Conservation (phyloP, 805 yeast genomes). For the Candida multigemmis region DNA sequence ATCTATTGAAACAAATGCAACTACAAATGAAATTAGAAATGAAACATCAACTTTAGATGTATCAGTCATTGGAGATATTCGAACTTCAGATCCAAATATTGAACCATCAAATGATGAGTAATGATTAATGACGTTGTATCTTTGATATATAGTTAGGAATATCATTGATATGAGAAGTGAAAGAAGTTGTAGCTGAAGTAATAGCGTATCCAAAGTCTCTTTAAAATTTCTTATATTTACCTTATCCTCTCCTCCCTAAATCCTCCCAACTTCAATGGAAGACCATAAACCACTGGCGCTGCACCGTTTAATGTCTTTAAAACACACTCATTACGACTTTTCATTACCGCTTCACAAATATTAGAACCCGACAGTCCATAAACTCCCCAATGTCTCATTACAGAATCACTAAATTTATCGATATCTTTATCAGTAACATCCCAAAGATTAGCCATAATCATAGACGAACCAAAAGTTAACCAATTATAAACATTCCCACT, state of each 20-base stretch:
- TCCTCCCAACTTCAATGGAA: conserved; percentile 41
- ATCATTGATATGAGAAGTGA: too few relatives aligned
- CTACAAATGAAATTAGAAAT: background rate
- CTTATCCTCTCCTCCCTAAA: background rate
- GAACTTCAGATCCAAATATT: background rate
- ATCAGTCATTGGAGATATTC: background rate
- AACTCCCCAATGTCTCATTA: conserved; percentile 64
- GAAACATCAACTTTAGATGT: too few relatives aligned
- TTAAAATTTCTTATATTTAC: too few relatives aligned
- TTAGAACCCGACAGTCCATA: conserved; percentile 12
- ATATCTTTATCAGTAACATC: conserved; percentile 96
- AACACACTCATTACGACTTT: conserved; percentile 60
- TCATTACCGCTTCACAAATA: conserved; percentile 48
- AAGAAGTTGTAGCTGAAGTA: too few relatives aligned
- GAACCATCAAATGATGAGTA: background rate
- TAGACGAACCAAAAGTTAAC: conserved; percentile 72
- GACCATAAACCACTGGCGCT: conserved; percentile 86
- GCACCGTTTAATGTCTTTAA: conserved; percentile 78
- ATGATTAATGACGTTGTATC: too few relatives aligned
- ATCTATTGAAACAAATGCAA: background rate
- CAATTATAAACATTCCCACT: conserved; percentile 72
- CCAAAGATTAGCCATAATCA: conserved; percentile 85
- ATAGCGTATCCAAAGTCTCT: too few relatives aligned
- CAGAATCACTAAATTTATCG: conserved; percentile 59
- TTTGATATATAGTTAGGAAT: too few relatives aligned